Evolutionary conservation across 148 eudicot species (phyloP).

Genomic region (Hydrangea macrophylla): DNA sequence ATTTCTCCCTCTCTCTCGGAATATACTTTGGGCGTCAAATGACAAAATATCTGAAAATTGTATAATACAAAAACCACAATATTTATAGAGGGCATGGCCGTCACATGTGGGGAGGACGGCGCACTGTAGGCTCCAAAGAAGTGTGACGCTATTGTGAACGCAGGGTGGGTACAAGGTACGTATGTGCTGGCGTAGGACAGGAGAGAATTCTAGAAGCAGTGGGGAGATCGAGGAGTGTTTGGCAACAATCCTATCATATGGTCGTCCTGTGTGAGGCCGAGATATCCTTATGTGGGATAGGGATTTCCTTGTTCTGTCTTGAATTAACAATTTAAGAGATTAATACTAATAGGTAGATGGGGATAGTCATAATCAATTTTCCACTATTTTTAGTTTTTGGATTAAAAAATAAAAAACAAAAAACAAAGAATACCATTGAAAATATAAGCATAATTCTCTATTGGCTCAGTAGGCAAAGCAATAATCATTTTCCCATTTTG

Average conservation of each 20-base stretch:
- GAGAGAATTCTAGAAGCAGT: background rate
- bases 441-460: too few species aligned
- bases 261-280: background rate
- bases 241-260: background rate
- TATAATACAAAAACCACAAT: background rate
- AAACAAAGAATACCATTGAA: too few species aligned
- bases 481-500: too few species aligned
- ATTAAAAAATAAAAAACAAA: too few species aligned
- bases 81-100: background rate
- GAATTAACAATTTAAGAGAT: too few species aligned
- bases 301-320: background rate
- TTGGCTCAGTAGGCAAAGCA: too few species aligned
- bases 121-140: background rate
- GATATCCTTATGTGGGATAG: background rate
- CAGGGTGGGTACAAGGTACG: background rate
- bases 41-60: background rate
- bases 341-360: too few species aligned
- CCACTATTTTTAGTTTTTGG: too few species aligned
- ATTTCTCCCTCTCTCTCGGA: background rate
- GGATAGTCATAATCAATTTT: too few species aligned
- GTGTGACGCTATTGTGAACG: background rate
- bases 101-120: background rate
- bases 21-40: background rate
- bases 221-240: background rate
- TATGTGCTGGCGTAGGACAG: conserved; percentile 8